Conservation (phyloP, 352 stramenopile genomes). For the Phytopythium montanum region DNA sequence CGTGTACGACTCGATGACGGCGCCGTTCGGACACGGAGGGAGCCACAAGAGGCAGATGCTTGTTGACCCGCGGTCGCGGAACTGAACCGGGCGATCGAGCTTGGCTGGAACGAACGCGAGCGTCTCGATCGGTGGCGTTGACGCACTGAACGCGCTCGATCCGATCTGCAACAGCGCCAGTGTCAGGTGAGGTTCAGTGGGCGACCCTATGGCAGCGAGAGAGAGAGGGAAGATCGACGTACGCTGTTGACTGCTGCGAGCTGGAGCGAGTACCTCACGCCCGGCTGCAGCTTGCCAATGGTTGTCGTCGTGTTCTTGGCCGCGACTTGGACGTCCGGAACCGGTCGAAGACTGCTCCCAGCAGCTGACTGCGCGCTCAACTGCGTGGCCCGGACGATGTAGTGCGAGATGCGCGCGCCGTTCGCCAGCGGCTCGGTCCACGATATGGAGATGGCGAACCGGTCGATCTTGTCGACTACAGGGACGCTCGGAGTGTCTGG, state of each 20-base stretch:
- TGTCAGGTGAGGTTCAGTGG: neutral
- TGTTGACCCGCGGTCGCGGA: constrained; percentile 27
- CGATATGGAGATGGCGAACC: constrained; percentile 43
- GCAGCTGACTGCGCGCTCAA: constrained; percentile 25
- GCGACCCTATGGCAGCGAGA: neutral
- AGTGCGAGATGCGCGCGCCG: constrained; percentile 47
- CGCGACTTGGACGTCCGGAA: constrained; percentile 32
- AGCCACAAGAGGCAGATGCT: constrained; percentile 50
- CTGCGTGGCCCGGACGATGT: constrained; percentile 41
- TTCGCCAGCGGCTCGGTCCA: constrained; percentile 57
- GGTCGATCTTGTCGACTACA: constrained; percentile 23
- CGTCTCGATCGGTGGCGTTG: constrained; percentile 43
- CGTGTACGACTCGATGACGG: constrained; percentile 42
- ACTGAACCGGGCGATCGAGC: constrained; percentile 35
- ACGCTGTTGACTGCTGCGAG: constrained; percentile 56
- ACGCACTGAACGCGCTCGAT: constrained; percentile 37
- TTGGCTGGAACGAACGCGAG: constrained; percentile 57
- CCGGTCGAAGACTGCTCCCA: constrained; percentile 16
- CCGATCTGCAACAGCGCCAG: constrained; percentile 33
- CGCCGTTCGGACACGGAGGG: constrained; percentile 50
- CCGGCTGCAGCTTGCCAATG: constrained; percentile 46
- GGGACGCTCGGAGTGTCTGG: constrained; percentile 35
- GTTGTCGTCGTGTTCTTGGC: constrained; percentile 39
- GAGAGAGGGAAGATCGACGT: neutral
- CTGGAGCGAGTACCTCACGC: constrained; percentile 45